Percentiles rank a stretch among this genome's conserved stretches.
phyloP scores from a whole-genome alignment of 495 filamentous ascomycete species.

The Aspergillus funiculosus region DNA sequence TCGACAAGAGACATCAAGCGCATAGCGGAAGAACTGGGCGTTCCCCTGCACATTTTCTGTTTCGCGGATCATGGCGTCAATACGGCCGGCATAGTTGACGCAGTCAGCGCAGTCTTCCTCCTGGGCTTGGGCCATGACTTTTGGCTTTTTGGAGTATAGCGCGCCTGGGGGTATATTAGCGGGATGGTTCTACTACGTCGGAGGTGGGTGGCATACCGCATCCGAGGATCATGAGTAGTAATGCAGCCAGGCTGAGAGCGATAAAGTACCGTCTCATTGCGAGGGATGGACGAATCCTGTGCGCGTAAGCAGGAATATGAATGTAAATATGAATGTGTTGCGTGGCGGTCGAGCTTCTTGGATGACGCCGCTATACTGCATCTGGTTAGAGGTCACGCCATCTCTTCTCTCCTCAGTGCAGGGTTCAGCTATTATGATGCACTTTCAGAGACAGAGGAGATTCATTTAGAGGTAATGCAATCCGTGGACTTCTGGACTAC shows the following conservation, averaged over 20 bases:
- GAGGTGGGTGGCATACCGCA: neutral
- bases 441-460: too few relatives aligned
- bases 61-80: conserved; percentile 6
- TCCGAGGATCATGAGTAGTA: neutral
- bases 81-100: conserved; percentile 9
- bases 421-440: too few relatives aligned
- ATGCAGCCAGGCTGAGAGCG: neutral
- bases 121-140: neutral
- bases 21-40: conserved; percentile 15
- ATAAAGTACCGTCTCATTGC: neutral
- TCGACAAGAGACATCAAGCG: conserved; percentile 11
- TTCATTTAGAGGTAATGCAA: too few relatives aligned
- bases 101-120: conserved; percentile 12
- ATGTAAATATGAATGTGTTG: too few relatives aligned
- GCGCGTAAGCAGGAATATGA: too few relatives aligned
- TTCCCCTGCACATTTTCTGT: neutral
- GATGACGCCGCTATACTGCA: too few relatives aligned
- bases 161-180: neutral
- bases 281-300: neutral
- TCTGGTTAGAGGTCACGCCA: too few relatives aligned
- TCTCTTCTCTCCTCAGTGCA: too few relatives aligned
- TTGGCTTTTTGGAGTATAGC: neutral
- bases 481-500: too few relatives aligned
- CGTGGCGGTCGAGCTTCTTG: too few relatives aligned
- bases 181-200: neutral